A percentile compares a stretch with the other conserved stretches of the same genome.
Evolutionary conservation across 2,329 filamentous ascomycete species (phyloP).

Genomic region (Arachnopeziza araneosa): DNA sequence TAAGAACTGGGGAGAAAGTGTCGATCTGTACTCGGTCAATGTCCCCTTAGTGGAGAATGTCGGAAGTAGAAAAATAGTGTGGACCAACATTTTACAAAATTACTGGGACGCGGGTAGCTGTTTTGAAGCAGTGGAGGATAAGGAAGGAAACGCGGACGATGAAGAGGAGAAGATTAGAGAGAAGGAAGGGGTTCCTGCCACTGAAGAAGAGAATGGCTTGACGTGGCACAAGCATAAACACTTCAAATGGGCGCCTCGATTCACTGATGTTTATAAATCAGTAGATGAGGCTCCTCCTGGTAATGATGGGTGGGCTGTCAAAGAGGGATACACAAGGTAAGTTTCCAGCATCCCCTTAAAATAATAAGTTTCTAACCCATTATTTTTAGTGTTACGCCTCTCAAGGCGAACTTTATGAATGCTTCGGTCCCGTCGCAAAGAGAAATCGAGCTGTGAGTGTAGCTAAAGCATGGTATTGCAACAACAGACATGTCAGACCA

Average conservation of each 20-base stretch:
- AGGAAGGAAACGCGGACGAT: constrained; percentile 56
- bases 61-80: constrained; percentile 66
- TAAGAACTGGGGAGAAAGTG: constrained; percentile 65
- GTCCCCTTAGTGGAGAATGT: constrained; percentile 78
- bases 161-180: constrained; percentile 72
- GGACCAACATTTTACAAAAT: constrained; percentile 84
- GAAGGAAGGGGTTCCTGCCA: constrained; percentile 44
- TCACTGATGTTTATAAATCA: constrained; percentile 80
- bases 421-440: constrained; percentile 44
- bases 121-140: constrained; percentile 72
- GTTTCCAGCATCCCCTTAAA: constrained; percentile 21
- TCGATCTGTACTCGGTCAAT: constrained; percentile 88
- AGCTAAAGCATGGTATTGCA: constrained; percentile 31
- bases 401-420: constrained; percentile 92
- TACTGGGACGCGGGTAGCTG: constrained; percentile 81
- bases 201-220: constrained; percentile 28
- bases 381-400: constrained; percentile 67
- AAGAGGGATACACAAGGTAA: constrained; percentile 80
- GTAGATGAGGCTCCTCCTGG: constrained; percentile 75
- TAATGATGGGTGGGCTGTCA: constrained; percentile 90
- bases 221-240: constrained; percentile 66
- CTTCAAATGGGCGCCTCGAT: constrained; percentile 91
- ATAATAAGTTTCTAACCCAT: constrained; percentile 8
- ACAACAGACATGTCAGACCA: constrained; percentile 31
- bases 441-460: constrained; percentile 74